Evolutionary conservation across 768 basidiomycete species (phyloP), one percentile per base, ranked within the genome.

Genomic region (Omphalotus guepiniiformis): DNA sequence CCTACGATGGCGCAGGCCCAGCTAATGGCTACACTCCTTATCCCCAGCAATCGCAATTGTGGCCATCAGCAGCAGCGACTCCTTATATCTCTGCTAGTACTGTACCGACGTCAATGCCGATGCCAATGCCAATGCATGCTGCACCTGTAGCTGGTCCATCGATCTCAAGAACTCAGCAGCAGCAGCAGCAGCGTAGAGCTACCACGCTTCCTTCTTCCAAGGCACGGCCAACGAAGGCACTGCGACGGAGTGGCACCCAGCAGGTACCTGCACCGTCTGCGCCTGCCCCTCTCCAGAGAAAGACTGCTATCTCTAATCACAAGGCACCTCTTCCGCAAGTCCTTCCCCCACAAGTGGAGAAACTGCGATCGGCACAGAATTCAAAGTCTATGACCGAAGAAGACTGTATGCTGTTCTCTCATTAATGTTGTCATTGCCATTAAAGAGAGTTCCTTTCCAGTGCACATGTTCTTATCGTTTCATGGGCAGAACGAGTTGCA

Each of bases 401-500:
- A n/a, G n/a, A n/a, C n/a, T n/a, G n/a, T n/a, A n/a, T n/a, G n/a
- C n/a, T n/a, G n/a, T n/a, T n/a, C n/a, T n/a, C n/a, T n/a, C n/a
- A n/a, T n/a, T n/a, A n/a, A n/a, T n/a, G n/a, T n/a, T n/a, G n/a
- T n/a, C n/a, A n/a, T n/a, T n/a, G n/a, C n/a, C n/a, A n/a, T n/a
- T n/a, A n/a, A n/a, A n/a, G n/a, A n/a, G n/a, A 26, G 35, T 27
- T 18, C 44, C n/a, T 46, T 32, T 36, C 38, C 32, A 46, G 44
- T 23, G 21, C 38, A 46, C 35, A 46, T 46, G 68, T 83, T 88
- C 57, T 67, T 90, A 39, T 78, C 83, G 19, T 80, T 90, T 55
- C 74, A 75, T 49, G 76, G 79, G 35, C 75, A 77, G 48, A 83
- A 79, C 55, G 82, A 87, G 63, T 63, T 89, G 36, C 74, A 74